Conservation (phyloP, 257 asterid genomes). For the Ilex asprella region DNA sequence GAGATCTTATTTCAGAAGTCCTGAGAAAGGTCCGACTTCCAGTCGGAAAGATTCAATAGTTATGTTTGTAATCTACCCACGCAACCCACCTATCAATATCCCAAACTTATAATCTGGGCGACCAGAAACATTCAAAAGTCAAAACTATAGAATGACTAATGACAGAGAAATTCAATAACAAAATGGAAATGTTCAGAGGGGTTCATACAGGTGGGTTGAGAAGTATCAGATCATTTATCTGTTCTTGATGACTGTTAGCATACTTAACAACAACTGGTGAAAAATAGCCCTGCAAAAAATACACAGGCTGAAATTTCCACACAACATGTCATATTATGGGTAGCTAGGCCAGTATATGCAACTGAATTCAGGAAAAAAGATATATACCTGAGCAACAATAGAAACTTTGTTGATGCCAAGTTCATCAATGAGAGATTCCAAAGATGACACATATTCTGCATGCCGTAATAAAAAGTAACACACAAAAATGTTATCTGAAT, state of each 20-base stretch:
- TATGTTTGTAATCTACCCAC: too few species aligned
- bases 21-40: too few species aligned
- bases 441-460: constrained; percentile 68
- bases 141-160: too few species aligned
- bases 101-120: too few species aligned
- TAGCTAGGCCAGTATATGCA: neutral
- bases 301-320: constrained; percentile 2
- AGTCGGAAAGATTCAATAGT: too few species aligned
- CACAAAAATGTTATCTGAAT: neutral
- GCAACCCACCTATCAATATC: too few species aligned
- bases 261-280: constrained; percentile 73
- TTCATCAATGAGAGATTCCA: constrained; percentile 56
- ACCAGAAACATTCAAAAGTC: too few species aligned
- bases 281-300: constrained; percentile 64
- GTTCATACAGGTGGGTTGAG: constrained; percentile 80
- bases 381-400: constrained; percentile 81
- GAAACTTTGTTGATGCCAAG: constrained; percentile 51
- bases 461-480: constrained; percentile 12
- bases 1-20: too few species aligned
- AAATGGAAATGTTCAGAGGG: neutral
- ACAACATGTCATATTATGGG: constrained; percentile 4
- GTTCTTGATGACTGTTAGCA: constrained; percentile 67
- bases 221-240: constrained; percentile 63
- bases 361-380: neutral
- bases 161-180: neutral